Evolutionary conservation across 2,329 filamentous ascomycete species (phyloP), one percentile per base, ranked within the genome.

Genomic region (Neofusicoccum laricinum): DNA sequence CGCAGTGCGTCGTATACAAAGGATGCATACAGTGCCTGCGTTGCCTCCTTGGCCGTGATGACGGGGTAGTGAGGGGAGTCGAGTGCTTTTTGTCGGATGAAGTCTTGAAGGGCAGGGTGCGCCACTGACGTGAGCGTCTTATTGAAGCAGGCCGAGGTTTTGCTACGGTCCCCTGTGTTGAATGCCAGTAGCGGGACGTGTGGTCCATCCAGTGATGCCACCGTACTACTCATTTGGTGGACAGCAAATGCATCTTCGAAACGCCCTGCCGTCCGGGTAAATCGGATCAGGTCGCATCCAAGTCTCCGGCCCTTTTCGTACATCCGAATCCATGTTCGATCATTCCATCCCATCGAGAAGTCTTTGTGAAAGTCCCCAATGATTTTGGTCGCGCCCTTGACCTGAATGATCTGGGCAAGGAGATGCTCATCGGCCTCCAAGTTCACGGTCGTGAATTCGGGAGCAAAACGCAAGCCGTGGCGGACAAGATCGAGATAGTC

Each of bases 1-100:
- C 88, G 86, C 81, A 93, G 86, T 0, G 87, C 82, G 45, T 92
- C 88, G 59, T 87, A 85, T 1, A 89, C 80, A 65, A 89, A 90
- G 1, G 86, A 87, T 3, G 86, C 81, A 69, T 88, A 91, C 0
- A 92, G 80, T 1, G 88, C 86, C 66, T 84, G 77, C 5, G 88
- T 90, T 0, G 88, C 85, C 66, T 90, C 84, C 10, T 82, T 77
- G 0, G 88, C 82, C 0, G 89, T 91, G 12, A 90, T 74, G 58
- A 78, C 80, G 36, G 80, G 83, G 15, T 45, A 8, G 11, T 46
- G 19, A 3, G 41, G 55, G n/a, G 55, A 45, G 15, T 46, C 41
- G 4, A 50, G 34, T 2, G 15, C 15, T 4, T 49, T 49, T 17
- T 40, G 32, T 15, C 12, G 36, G 36, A 40, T 15, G 14, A 50